phyloP scores from a whole-genome alignment of 192 early-diverging fungal species.

The Mortierella alpina region DNA sequence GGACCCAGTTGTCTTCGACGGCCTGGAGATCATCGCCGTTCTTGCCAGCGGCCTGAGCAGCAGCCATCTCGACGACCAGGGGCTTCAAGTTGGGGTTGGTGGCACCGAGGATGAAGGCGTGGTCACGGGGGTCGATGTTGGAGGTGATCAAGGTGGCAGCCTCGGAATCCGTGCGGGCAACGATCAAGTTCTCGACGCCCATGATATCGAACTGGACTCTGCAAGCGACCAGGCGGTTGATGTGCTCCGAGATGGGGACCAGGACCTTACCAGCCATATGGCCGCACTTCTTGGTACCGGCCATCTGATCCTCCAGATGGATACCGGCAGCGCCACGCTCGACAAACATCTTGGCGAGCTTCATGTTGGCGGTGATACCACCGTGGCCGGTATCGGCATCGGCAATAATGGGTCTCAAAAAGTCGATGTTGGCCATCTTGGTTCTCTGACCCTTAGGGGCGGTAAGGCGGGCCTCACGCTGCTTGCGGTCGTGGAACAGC shows the following conservation, averaged over 20 bases:
- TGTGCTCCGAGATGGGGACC: conserved; percentile 98
- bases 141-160: conserved; percentile 96
- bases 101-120: conserved; percentile 94
- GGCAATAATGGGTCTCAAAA: conserved; percentile 94
- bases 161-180: conserved; percentile 96
- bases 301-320: conserved; percentile 91
- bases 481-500: conserved; percentile 96
- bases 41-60: conserved; percentile 80
- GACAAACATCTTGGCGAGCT: conserved; percentile 97
- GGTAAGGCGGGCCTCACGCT: conserved; percentile 88
- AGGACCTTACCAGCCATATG: conserved; percentile 99
- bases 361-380: conserved; percentile 98
- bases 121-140: conserved; percentile 96
- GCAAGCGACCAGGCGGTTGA: conserved; percentile 94
- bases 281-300: conserved; percentile 98
- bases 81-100: conserved; percentile 85
- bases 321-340: conserved; percentile 96
- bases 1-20: conserved; percentile 89
- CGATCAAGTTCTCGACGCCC: conserved; percentile 94
- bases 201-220: conserved; percentile 98
- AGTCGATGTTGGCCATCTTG: conserved; percentile 82
- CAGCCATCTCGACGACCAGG: conserved; percentile 80
- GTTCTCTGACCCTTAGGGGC: conserved; percentile 74
- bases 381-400: conserved; percentile 99
- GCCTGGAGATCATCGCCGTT: conserved; percentile 78